Conservation (phyloP, 495 filamentous ascomycete species). For the Aspergillus sclerotioniger region DNA sequence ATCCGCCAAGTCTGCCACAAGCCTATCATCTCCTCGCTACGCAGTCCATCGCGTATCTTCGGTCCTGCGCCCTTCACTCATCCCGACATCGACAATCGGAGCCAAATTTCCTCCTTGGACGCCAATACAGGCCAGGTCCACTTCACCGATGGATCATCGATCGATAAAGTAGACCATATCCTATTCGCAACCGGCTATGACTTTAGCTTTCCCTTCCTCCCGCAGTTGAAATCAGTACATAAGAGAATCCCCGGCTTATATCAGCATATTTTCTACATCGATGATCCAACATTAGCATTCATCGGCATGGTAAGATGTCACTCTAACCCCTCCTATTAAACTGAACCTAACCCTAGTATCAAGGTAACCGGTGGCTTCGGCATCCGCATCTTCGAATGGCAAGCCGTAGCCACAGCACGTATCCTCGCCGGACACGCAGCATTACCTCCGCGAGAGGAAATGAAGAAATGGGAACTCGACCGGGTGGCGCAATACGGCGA, state of each 20-base stretch:
- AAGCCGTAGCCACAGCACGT: conserved; percentile 44
- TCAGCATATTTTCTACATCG: conserved; percentile 16
- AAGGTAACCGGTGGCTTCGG: conserved; percentile 27
- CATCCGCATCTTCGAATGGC: conserved; percentile 49
- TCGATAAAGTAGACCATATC: conserved; percentile 36
- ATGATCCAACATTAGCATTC: conserved; percentile 18
- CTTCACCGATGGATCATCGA: conserved; percentile 30
- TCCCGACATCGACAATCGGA: conserved; percentile 6
- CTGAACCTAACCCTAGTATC: background rate
- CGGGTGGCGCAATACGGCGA: conserved; percentile 37
- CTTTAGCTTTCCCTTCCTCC: conserved; percentile 18
- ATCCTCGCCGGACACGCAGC: conserved; percentile 38
- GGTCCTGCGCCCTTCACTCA: conserved; percentile 7
- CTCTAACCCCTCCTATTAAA: background rate
- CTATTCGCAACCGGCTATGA: conserved; percentile 39
- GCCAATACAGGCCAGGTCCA: conserved; percentile 18
- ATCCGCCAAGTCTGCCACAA: background rate
- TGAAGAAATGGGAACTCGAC: conserved; percentile 40
- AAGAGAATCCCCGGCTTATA: conserved; percentile 19
- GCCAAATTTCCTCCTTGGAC: background rate
- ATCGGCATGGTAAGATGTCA: conserved; percentile 6
- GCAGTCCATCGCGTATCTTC: conserved; percentile 4
- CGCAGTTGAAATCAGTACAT: background rate
- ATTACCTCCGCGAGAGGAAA: conserved; percentile 31
- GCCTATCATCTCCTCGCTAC: conserved; percentile 5